Conservation (phyloP, 2,329 filamentous ascomycete genomes). For the Phoma sp. region DNA sequence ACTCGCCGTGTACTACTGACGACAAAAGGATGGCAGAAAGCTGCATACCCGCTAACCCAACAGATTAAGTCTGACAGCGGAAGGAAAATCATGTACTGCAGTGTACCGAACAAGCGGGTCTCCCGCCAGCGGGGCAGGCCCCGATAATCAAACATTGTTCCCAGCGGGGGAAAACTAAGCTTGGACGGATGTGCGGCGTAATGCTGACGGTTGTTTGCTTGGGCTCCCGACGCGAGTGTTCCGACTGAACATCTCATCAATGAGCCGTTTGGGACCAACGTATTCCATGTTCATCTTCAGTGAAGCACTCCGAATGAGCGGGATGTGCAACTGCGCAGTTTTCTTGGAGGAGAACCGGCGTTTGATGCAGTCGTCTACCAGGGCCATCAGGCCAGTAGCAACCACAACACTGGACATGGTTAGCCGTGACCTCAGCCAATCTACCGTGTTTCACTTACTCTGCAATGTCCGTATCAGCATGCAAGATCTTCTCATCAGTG, state of each 20-base stretch:
- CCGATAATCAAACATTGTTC: slow-evolving; percentile 24
- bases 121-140: slow-evolving; percentile 19
- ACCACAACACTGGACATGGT: slow-evolving; percentile 74
- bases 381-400: slow-evolving; percentile 83
- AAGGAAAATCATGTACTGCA: slow-evolving; percentile 34
- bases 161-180: slow-evolving; percentile 14
- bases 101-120: slow-evolving; percentile 23
- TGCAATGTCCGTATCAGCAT: slow-evolving; percentile 77
- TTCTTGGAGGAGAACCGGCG: slow-evolving; percentile 70
- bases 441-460: slow-evolving; percentile 68
- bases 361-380: slow-evolving; percentile 92
- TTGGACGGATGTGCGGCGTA: slow-evolving; percentile 28
- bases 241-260: slow-evolving; percentile 69
- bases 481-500: slow-evolving; percentile 73
- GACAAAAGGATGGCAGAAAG: slow-evolving; percentile 16
- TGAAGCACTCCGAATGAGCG: slow-evolving; percentile 56
- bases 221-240: slow-evolving; percentile 28
- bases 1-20: slow-evolving; percentile 21
- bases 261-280: slow-evolving; percentile 66
- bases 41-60: slow-evolving; percentile 25
- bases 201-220: slow-evolving; percentile 36
- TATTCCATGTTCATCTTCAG: slow-evolving; percentile 66
- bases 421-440: slow-evolving; percentile 15
- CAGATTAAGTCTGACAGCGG: slow-evolving; percentile 32
- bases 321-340: slow-evolving; percentile 59